Conservation (phyloP, 257 asterid species). For the Plantago major region DNA sequence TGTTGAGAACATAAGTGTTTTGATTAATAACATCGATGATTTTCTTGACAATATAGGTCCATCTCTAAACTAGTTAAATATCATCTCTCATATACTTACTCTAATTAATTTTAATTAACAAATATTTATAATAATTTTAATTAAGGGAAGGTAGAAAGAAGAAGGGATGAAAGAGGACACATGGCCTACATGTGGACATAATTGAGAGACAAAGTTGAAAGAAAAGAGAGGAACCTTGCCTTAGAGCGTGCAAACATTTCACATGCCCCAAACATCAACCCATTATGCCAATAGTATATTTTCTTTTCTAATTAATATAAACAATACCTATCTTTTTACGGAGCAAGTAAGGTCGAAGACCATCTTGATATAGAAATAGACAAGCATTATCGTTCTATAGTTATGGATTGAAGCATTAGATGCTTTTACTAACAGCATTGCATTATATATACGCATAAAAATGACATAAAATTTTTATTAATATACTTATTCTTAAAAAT, state of each 20-base stretch:
- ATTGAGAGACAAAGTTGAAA: slow-evolving; percentile 60
- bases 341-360: no score
- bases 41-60: no score
- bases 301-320: slow-evolving; percentile 38
- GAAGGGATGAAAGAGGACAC: slow-evolving; percentile 16
- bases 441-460: slow-evolving; percentile 10
- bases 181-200: slow-evolving; percentile 61
- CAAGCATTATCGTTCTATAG: slow-evolving; percentile 14
- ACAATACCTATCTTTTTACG: no score
- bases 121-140: not conserved
- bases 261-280: slow-evolving; percentile 40
- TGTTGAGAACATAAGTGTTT: no score
- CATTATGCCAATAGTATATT: slow-evolving; percentile 35
- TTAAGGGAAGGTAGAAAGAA: slow-evolving; percentile 26
- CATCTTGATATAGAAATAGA: no score
- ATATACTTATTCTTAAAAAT: no score
- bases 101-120: no score
- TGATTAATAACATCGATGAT: no score
- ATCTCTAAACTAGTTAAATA: no score
- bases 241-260: slow-evolving; percentile 61
- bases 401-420: no score
- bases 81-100: no score
- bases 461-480: not conserved
- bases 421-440: no score
- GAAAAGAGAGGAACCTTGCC: slow-evolving; percentile 11